Base-by-base conservation (phyloP, 2,329 filamentous ascomycete species). In the Didymellaceae sp. region DNA sequence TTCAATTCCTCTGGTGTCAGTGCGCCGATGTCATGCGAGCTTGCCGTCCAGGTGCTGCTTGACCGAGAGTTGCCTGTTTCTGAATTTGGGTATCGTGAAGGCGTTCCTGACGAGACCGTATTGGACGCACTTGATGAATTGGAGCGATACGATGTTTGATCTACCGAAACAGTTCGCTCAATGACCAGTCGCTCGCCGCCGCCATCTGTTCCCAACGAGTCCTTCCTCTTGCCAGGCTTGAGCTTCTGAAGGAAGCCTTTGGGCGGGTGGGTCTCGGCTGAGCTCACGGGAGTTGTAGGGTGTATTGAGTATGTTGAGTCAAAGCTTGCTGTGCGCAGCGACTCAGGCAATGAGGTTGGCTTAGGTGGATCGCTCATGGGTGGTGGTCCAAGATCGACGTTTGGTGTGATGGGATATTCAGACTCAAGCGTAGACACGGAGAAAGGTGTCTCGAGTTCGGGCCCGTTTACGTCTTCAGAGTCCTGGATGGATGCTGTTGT, bases 1-100 rank as follows among this genome's bases (percentile, higher is more conserved):
- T 72, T 71, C 33, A 78, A 62, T 35, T 79, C 72, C 43, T 74
- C 70, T 9, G 73, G 67, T 20, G 67, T 74, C 49, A 78, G 47
- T 6, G 55, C 54, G 46, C 68, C 73, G 11, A 61, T 73, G 45
- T 77, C 74, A 34, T 66, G 73, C n/a, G 68, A 66, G 39, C 73
- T 76, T 24, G 72, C 65, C 28, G 63, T 71, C 74, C 74, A 77
- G n/a, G 70, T 66, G 31, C 63, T 66, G 33, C 59, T 68, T 9
- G 62, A 61, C 9, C 52, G 48, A 11, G 63, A 66, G 13, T 57
- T 52, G 17, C 47, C 52, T 14, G 40, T 13, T 7, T 54, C 51
- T 9, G 59, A 56, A 11, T 42, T 9, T 2, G 54, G 35, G 26
- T 45, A 51, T 14, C 33, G 32, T 7, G 59, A 62, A 34, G 54